Conservation (phyloP, 2,329 filamentous ascomycete species). For the Trichoderma gracile region DNA sequence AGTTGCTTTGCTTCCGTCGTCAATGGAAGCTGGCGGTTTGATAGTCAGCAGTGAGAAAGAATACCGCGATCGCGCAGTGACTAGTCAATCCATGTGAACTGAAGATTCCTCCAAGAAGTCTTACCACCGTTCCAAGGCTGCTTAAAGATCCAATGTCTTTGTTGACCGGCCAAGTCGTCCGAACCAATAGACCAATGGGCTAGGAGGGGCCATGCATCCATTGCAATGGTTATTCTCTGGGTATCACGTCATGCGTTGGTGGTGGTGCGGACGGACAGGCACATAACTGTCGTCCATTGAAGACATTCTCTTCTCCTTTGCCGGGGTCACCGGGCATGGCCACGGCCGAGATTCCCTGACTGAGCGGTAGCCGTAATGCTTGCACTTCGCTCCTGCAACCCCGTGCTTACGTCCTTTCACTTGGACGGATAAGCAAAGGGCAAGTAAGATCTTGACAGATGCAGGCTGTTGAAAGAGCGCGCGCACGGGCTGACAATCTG, state of each 20-base stretch:
- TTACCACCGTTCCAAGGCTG: slow-evolving; percentile 9
- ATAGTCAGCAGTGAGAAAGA: neutral
- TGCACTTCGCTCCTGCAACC: neutral
- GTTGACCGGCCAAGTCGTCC: neutral
- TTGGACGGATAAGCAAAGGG: slow-evolving; percentile 19
- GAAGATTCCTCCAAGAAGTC: neutral
- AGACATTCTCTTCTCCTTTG: neutral
- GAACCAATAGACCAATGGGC: too few relatives aligned
- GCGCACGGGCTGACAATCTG: slow-evolving; percentile 21
- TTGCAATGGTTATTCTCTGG: slow-evolving; percentile 1
- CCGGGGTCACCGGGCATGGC: slow-evolving; percentile 11
- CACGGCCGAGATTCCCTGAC: neutral
- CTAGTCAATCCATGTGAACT: neutral
- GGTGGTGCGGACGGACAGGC: neutral
- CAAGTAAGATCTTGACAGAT: slow-evolving; percentile 23
- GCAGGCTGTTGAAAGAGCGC: slow-evolving; percentile 20
- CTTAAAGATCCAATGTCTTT: neutral
- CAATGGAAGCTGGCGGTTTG: neutral
- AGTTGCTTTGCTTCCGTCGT: neutral
- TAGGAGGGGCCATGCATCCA: neutral
- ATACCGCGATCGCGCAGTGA: neutral
- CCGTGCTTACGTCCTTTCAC: slow-evolving; percentile 14
- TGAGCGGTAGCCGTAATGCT: neutral
- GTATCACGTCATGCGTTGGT: slow-evolving; percentile 20
- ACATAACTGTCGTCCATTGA: neutral